Percentiles rank a stretch among this genome's conserved stretches.
These are phyloP conservation scores for Ambrosia trifida DNA, from an alignment of 129 eudicot genomes.

Conservation along the genomic window DNA sequence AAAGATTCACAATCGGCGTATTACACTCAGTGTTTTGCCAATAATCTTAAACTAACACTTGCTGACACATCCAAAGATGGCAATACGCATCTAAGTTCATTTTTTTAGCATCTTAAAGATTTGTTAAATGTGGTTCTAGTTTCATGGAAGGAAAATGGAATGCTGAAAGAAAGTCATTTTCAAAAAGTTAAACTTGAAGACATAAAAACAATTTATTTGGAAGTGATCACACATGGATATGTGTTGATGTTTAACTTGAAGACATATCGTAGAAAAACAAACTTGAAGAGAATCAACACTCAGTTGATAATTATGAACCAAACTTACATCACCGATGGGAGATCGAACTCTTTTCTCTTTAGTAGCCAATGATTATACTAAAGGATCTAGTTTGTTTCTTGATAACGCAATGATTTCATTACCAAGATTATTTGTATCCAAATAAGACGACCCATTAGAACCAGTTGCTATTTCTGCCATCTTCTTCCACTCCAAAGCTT, in stretches of 20 bases:
- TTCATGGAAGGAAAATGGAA: conserved; percentile 14
- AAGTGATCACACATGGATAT: no score
- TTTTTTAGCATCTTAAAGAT: conserved; percentile 1
- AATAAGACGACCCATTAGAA: neutral
- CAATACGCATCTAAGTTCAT: neutral
- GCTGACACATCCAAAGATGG: neutral
- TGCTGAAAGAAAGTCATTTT: neutral
- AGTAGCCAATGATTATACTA: no score
- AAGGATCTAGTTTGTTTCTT: neutral
- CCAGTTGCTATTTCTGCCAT: neutral
- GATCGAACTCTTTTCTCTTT: no score
- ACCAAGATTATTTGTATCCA: neutral
- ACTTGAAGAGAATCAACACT: no score
- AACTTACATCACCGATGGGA: no score
- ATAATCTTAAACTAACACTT: neutral
- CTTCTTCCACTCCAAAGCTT: conserved; percentile 3
- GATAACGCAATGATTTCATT: neutral
- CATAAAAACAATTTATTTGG: no score
- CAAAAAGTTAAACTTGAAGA: no score
- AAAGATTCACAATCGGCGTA: conserved; percentile 6
- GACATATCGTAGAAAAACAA: no score
- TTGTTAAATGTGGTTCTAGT: neutral
- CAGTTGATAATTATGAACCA: no score
- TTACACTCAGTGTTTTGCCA: conserved; percentile 21
- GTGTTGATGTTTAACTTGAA: no score